Evolutionary conservation across 495 filamentous ascomycete species (phyloP).

Genomic region (Penicillium cosmopolitanum): DNA sequence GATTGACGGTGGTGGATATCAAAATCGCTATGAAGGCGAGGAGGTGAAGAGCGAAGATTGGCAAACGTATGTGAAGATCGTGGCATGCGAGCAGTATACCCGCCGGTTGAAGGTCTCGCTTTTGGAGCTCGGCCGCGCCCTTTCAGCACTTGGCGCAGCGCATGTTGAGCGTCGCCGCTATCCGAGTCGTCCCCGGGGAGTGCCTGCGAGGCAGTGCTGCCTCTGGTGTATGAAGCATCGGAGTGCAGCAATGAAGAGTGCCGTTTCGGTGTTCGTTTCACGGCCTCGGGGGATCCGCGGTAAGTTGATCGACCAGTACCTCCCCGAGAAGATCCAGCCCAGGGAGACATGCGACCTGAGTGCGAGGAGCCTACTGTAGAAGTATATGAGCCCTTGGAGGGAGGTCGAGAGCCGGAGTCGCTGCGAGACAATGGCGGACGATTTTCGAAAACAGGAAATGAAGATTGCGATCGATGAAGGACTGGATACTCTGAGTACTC

Average conservation of each 20-base stretch:
- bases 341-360: slow-evolving; percentile 48
- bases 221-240: slow-evolving; percentile 39
- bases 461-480: slow-evolving; percentile 64
- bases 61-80: slow-evolving; percentile 40
- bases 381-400: slow-evolving; percentile 55
- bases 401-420: slow-evolving; percentile 56
- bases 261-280: slow-evolving; percentile 43
- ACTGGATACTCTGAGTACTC: slow-evolving; percentile 70
- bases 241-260: slow-evolving; percentile 39
- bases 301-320: slow-evolving; percentile 31
- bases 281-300: slow-evolving; percentile 38
- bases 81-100: slow-evolving; percentile 33
- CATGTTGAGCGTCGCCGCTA: slow-evolving; percentile 59
- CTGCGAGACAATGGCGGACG: slow-evolving; percentile 54
- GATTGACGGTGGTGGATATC: slow-evolving; percentile 42
- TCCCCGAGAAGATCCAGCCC: slow-evolving; percentile 41
- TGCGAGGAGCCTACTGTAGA: slow-evolving; percentile 48
- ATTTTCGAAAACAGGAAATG: slow-evolving; percentile 62
- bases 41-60: slow-evolving; percentile 49
- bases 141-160: slow-evolving; percentile 74
- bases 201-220: slow-evolving; percentile 57
- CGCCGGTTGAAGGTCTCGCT: slow-evolving; percentile 36
- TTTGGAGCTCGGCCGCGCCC: slow-evolving; percentile 56
- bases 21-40: slow-evolving; percentile 44
- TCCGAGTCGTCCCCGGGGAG: slow-evolving; percentile 54